Base-by-base conservation (phyloP, 495 filamentous ascomycete genomes). In the Neurospora sp. region DNA sequence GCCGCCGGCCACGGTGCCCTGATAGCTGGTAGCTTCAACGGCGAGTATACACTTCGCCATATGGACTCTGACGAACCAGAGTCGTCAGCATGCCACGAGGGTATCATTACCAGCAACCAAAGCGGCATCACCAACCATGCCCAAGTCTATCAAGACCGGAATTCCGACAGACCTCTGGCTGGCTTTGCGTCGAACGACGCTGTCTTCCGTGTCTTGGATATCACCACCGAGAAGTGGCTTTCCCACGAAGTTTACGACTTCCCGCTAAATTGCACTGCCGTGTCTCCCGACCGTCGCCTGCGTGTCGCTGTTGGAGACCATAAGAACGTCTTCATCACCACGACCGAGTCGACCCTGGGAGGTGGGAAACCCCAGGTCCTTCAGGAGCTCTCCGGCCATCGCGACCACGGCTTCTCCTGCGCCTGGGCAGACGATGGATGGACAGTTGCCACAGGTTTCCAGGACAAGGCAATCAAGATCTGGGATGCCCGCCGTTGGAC, bases 61-160 rank as follows among this genome's bases (percentile, higher is more conserved):
- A 85, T 93, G 12, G 81, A 85, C 27, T 71, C 76, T 68, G 79
- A 84, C 16, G 79, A 80, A 9, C 70, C 76, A 6, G 84, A 83
- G 40, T 77, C 79, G 27, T 79, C 80, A 12, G 77, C 77, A 17
- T 85, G 82, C 68, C 86, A 85, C n/a, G 83, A 87, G 61, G 93
- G 93, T 5, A 81, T 85, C 39, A 89, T 96, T 42, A 92, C 91
- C 3, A 84, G 85, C 69, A 84, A 90, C 48, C 78, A 82, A 40
- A 92, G 93, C 73, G 90, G 91, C 72, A 96, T 97, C 75, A 96
- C 93, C 38, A 97, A 96, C 76, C 94, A 98, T 80, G 87, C 95
- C 69, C 89, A 96, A 75, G 83, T 94, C 22, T 85, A 90, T 73
- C 83, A 81, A 16, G 85, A 85, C 37, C 89, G 94, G 42, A 83